phyloP scores from a whole-genome alignment of 306 rosid species.

The Vicia faba region DNA sequence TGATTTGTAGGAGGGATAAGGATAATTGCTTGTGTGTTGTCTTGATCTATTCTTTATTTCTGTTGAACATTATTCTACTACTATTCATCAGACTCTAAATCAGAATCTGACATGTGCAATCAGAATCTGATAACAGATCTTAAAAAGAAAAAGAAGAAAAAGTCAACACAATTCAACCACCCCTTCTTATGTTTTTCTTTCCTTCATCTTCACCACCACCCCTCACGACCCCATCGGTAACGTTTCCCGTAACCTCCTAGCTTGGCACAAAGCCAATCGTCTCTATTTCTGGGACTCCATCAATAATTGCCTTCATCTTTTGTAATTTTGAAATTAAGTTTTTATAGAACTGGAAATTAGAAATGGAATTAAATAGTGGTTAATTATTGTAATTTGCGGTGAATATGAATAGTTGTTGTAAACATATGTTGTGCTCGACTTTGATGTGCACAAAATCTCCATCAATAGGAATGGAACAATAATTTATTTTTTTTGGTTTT shows the following conservation, averaged over 20 bases:
- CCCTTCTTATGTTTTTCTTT: too few species aligned
- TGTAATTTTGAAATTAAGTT: constrained; percentile 15
- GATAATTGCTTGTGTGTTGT: too few species aligned
- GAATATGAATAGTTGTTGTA: constrained; percentile 60
- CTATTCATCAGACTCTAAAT: too few species aligned
- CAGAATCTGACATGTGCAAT: too few species aligned
- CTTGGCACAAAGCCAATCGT: constrained; percentile 82
- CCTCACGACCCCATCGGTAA: not conserved
- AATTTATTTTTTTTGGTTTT: constrained; percentile 63
- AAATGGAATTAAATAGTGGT: not conserved
- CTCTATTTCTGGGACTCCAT: constrained; percentile 82
- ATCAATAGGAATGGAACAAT: constrained; percentile 78
- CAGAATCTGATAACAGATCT: too few species aligned
- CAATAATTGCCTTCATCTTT: constrained; percentile 53
- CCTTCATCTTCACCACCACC: constrained; percentile 49
- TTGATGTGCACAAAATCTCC: constrained; percentile 64
- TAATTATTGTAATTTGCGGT: not conserved
- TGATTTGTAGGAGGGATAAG: too few species aligned
- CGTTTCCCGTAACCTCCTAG: constrained; percentile 55
- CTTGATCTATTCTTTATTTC: too few species aligned
- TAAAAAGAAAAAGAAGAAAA: too few species aligned
- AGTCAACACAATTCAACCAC: too few species aligned
- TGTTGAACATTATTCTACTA: too few species aligned
- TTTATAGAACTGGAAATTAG: not conserved
- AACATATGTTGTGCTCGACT: constrained; percentile 55